These are phyloP conservation scores for Xylaria grammica DNA, from an alignment of 495 filamentous ascomycete genomes.

Conservation along the genomic window DNA sequence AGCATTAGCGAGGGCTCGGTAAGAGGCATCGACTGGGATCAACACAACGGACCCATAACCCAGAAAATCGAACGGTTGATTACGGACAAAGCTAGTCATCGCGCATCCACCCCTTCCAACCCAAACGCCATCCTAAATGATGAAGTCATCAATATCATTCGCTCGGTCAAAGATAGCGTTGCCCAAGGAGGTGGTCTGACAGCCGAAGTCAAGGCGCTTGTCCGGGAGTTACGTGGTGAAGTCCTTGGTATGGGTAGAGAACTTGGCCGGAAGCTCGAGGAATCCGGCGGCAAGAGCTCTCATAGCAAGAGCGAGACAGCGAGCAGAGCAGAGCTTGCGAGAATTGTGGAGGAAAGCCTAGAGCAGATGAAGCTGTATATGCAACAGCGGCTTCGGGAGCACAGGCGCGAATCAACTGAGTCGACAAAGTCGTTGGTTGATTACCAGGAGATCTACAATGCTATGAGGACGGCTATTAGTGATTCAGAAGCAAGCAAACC, in stretches of 20 bases:
- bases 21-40: slow-evolving; percentile 52
- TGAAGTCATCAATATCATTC: slow-evolving; percentile 77
- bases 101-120: slow-evolving; percentile 37
- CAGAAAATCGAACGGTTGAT: slow-evolving; percentile 40
- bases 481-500: slow-evolving; percentile 62
- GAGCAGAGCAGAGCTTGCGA: slow-evolving; percentile 72
- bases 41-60: slow-evolving; percentile 44
- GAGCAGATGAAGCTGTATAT: slow-evolving; percentile 81
- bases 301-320: slow-evolving; percentile 56
- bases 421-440: slow-evolving; percentile 59
- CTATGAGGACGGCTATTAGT: slow-evolving; percentile 76
- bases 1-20: slow-evolving; percentile 43
- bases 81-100: slow-evolving; percentile 42
- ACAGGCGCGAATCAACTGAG: slow-evolving; percentile 66
- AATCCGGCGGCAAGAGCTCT: slow-evolving; percentile 55
- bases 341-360: slow-evolving; percentile 79
- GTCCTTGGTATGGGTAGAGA: slow-evolving; percentile 93
- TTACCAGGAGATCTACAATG: slow-evolving; percentile 79
- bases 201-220: slow-evolving; percentile 85
- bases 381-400: slow-evolving; percentile 73
- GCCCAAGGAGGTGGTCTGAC: slow-evolving; percentile 83
- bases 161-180: slow-evolving; percentile 85
- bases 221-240: slow-evolving; percentile 87
- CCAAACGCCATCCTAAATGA: slow-evolving; percentile 59
- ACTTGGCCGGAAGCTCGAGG: slow-evolving; percentile 80